Conservation (phyloP, 495 filamentous ascomycete species). For the Coniosporium apollinis region DNA sequence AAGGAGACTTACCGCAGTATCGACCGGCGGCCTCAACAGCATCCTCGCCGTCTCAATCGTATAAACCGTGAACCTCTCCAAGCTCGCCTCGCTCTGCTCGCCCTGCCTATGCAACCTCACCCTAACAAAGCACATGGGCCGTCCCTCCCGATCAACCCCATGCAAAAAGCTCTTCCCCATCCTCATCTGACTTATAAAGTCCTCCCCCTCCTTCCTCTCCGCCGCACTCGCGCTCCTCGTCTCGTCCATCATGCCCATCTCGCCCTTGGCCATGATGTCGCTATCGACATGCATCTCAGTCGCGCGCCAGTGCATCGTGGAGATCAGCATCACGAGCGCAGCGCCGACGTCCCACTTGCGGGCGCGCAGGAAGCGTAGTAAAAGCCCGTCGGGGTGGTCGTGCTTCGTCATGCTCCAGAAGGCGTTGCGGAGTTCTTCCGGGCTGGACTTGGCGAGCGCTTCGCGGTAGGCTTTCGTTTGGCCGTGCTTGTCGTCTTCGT, state of each 20-base stretch:
- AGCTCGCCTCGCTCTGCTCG: slow-evolving; percentile 61
- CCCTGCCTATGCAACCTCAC: slow-evolving; percentile 61
- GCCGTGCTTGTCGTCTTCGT: slow-evolving; percentile 81
- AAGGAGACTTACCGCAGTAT: slow-evolving; percentile 63
- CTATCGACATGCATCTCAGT: slow-evolving; percentile 71
- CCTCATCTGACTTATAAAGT: slow-evolving; percentile 71
- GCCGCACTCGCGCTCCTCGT: slow-evolving; percentile 36
- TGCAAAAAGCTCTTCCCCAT: slow-evolving; percentile 94
- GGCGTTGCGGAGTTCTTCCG: slow-evolving; percentile 60
- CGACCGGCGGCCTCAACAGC: slow-evolving; percentile 60
- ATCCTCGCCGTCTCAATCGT: slow-evolving; percentile 84
- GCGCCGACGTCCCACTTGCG: slow-evolving; percentile 94
- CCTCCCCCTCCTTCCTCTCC: slow-evolving; percentile 50
- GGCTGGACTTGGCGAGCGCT: slow-evolving; percentile 53
- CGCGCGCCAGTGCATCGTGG: slow-evolving; percentile 82
- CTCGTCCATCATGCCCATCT: slow-evolving; percentile 44
- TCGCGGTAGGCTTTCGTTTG: slow-evolving; percentile 75
- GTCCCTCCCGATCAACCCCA: slow-evolving; percentile 65
- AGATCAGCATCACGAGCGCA: slow-evolving; percentile 84
- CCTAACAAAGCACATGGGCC: slow-evolving; percentile 77
- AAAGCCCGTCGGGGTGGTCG: slow-evolving; percentile 77
- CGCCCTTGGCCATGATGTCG: slow-evolving; percentile 68
- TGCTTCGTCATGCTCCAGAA: slow-evolving; percentile 96
- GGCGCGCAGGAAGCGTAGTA: slow-evolving; percentile 79
- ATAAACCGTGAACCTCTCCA: slow-evolving; percentile 86